These are phyloP conservation scores for Emmonsiellopsis sp. DNA, from an alignment of 2,329 filamentous ascomycete genomes.

Conservation along the genomic window DNA sequence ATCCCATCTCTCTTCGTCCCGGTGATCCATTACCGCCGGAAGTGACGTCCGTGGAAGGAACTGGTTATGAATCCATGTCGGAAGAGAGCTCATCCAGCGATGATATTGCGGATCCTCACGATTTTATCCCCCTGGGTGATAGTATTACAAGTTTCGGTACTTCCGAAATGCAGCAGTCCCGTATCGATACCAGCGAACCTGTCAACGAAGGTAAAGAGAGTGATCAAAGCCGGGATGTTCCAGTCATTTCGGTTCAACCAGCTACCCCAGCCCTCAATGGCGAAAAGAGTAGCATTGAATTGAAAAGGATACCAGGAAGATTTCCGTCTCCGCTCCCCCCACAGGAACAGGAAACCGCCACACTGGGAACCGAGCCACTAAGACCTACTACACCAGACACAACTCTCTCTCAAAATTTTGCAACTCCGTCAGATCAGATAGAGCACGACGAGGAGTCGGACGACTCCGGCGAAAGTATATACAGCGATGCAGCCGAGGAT, in stretches of 20 bases:
- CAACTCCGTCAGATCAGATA: slow-evolving; percentile 10
- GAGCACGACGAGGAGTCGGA: slow-evolving; percentile 24
- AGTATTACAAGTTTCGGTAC: background rate
- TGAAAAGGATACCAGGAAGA: slow-evolving; percentile 49
- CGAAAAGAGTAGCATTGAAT: slow-evolving; percentile 26
- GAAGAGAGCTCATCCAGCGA: slow-evolving; percentile 35
- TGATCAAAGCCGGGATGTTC: slow-evolving; percentile 20
- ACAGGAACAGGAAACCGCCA: background rate
- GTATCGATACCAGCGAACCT: slow-evolving; percentile 1
- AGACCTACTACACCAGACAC: background rate
- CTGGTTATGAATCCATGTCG: slow-evolving; percentile 54
- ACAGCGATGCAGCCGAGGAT: slow-evolving; percentile 37
- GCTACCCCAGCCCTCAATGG: slow-evolving; percentile 38
- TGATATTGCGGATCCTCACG: slow-evolving; percentile 17
- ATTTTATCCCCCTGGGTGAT: background rate
- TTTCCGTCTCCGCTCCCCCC: slow-evolving; percentile 35
- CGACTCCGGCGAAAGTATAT: slow-evolving; percentile 36
- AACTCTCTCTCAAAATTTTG: background rate
- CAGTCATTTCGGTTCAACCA: slow-evolving; percentile 37
- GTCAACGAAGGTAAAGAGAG: background rate
- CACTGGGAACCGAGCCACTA: background rate
- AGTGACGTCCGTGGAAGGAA: slow-evolving; percentile 59
- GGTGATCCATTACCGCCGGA: slow-evolving; percentile 61
- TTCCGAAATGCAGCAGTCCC: slow-evolving; percentile 5
- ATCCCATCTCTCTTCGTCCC: slow-evolving; percentile 17